Percentiles rank a stretch among this genome's conserved stretches.
Conservation (phyloP, 169 alveolate species). For the Neospora caninum region DNA sequence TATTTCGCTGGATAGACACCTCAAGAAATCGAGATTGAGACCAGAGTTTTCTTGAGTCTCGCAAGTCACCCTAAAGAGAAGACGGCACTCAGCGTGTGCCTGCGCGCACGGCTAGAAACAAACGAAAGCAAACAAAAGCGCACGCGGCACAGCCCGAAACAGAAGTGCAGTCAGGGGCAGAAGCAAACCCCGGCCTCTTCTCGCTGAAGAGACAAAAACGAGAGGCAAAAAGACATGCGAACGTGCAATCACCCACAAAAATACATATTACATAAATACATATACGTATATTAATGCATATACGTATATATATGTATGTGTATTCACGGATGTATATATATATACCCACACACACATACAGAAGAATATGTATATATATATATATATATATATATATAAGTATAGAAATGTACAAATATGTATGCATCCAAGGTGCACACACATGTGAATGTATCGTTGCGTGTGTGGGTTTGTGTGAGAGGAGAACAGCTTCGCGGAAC, state of each 20-base stretch:
- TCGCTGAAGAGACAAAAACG: background rate
- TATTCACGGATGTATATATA: background rate
- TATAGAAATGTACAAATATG: background rate
- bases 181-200: no score
- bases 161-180: background rate
- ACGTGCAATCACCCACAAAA: background rate
- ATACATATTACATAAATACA: background rate
- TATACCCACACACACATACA: background rate
- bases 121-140: background rate
- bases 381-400: slow-evolving; percentile 2
- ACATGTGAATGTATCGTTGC: background rate
- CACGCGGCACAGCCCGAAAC: background rate
- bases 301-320: background rate
- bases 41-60: background rate
- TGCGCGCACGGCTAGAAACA: background rate
- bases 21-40: no score
- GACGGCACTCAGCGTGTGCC: background rate
- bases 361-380: background rate
- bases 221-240: background rate
- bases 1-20: no score
- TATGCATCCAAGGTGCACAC: background rate
- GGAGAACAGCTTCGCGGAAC: no score
- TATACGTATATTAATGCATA: background rate
- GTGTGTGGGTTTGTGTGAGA: no score
- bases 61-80: background rate